phyloP scores from a whole-genome alignment of 2,329 filamentous ascomycete genomes.

The Aspergillus proliferans region DNA sequence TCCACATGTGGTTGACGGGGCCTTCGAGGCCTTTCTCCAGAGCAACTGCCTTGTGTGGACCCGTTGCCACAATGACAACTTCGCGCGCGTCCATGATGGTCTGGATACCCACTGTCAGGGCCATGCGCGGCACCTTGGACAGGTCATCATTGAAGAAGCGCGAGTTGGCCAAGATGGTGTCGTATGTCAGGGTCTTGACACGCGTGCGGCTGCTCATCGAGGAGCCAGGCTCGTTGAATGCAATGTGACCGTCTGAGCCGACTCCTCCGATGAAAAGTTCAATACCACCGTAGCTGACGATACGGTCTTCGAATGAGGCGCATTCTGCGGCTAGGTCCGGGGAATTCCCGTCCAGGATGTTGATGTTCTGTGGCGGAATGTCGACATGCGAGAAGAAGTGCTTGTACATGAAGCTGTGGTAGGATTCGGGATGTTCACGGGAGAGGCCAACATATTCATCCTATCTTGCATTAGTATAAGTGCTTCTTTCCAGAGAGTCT shows the following conservation, averaged over 20 bases:
- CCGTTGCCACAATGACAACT: slow-evolving; percentile 75
- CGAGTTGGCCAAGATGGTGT: slow-evolving; percentile 79
- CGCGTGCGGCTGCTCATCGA: slow-evolving; percentile 70
- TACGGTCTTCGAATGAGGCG: slow-evolving; percentile 70
- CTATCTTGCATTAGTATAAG: slow-evolving; percentile 30
- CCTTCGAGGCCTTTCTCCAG: slow-evolving; percentile 75
- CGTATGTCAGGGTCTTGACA: slow-evolving; percentile 80
- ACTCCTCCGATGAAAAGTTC: slow-evolving; percentile 82
- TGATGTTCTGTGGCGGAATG: slow-evolving; percentile 72
- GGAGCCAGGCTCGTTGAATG: slow-evolving; percentile 84
- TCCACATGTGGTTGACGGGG: slow-evolving; percentile 87
- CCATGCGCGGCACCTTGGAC: slow-evolving; percentile 69
- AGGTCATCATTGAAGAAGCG: slow-evolving; percentile 75
- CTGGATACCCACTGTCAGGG: slow-evolving; percentile 76
- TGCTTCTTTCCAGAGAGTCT: neutral
- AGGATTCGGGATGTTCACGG: slow-evolving; percentile 75
- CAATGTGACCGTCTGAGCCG: slow-evolving; percentile 79
- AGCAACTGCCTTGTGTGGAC: slow-evolving; percentile 72
- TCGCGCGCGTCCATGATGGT: slow-evolving; percentile 76
- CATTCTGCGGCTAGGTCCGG: slow-evolving; percentile 70
- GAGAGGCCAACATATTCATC: slow-evolving; percentile 84
- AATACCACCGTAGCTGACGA: slow-evolving; percentile 68
- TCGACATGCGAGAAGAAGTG: slow-evolving; percentile 84
- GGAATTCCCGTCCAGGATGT: slow-evolving; percentile 78
- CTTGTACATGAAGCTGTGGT: slow-evolving; percentile 91